Evolutionary conservation across 768 basidiomycete species (phyloP), one percentile per base, ranked within the genome.

Genomic region (Gymnopilus dilepis): DNA sequence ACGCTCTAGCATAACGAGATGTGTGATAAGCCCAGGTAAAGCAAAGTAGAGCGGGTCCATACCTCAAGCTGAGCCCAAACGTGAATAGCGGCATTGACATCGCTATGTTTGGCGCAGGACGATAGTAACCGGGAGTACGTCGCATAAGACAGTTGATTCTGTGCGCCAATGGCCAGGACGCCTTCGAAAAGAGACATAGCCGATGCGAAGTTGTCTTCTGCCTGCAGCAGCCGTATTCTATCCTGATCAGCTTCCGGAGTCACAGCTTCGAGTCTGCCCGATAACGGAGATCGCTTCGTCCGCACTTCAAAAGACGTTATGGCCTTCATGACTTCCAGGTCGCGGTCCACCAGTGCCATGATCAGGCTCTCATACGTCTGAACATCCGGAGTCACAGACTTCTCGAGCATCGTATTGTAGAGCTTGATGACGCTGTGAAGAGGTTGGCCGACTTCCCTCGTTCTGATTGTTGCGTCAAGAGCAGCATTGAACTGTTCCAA

Each of bases 151-250:
- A 86, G 69, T 4, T 70, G 64, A 6, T 65, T 43, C 42, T 70
- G 68, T 21, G 75, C 74, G 15, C 70, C 61, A 8, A 79, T 72
- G 7, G 80, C 70, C 28, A 81, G 75, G 17, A 87, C 80, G 0
- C 86, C 80, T 24, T 89, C 81, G 73, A 95, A 95, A 15, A 96
- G 76, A 15, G 85, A 81, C 76, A 94, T 77, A 0, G 93, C 93
- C 0, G 86, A 82, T 0, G 77, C 70, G 61, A 94, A 88, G 63
- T 91, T 93, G 67, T 86, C 84, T 70, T 96, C 94, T 28, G 78
- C 66, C 21, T 76, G 76, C 22, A 93, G 80, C 1, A 73, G 62
- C 0, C 72, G 73, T 40, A 84, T 78, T 8, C 80, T 80, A 22
- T 69, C 69, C 40, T 79, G 65, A 54, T 82, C 82, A 0, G 48